phyloP scores from a whole-genome alignment of 371 early-diverging fungal species.

The Syncephalastrum contaminatum region DNA sequence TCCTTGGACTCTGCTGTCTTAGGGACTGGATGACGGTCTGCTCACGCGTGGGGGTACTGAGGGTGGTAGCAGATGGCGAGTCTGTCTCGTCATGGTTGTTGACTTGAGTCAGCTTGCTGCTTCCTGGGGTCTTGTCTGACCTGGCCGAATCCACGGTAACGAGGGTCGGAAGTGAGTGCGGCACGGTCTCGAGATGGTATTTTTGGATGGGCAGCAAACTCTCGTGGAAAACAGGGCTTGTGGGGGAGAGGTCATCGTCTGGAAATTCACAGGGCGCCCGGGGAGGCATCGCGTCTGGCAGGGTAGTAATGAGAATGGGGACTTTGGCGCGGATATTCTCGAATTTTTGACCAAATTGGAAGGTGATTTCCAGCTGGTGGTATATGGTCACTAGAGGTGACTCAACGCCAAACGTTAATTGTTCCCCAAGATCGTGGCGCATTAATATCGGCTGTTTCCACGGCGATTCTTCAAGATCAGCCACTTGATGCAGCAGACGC shows the following conservation, averaged over 20 bases:
- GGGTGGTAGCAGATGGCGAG: no score
- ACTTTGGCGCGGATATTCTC: constrained; percentile 36
- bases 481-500: constrained; percentile 26
- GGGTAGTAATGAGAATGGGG: constrained; percentile 35
- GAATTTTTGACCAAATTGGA: constrained; percentile 37
- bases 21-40: no score
- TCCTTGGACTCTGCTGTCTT: no score
- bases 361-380: constrained; percentile 37
- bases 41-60: no score
- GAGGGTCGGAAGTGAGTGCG: neutral
- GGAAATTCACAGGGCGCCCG: neutral
- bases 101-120: no score
- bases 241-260: neutral
- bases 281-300: neutral
- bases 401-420: constrained; percentile 27
- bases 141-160: neutral
- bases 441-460: constrained; percentile 36
- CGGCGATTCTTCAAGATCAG: constrained; percentile 16
- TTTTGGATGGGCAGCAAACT: constrained; percentile 1
- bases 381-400: constrained; percentile 39
- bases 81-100: no score
- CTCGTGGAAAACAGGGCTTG: no score
- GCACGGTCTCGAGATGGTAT: constrained; percentile 1
- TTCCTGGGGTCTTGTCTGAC: no score
- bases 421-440: constrained; percentile 30